Base-by-base conservation (phyloP, 441 rosid species). In the Corymbia calophylla region DNA sequence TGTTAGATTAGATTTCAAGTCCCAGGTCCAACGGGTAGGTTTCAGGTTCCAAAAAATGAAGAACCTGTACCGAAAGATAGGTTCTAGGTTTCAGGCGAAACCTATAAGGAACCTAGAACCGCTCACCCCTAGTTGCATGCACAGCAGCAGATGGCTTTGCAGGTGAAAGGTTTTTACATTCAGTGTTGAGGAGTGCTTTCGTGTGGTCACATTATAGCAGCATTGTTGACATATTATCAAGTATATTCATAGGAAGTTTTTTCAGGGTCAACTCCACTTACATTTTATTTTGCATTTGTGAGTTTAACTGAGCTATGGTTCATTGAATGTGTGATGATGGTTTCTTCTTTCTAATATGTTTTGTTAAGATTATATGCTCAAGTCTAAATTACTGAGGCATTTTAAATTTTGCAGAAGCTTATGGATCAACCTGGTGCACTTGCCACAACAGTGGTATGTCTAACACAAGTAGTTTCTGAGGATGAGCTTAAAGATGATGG, bases 121-220 rank as follows among this genome's bases (percentile, higher is more conserved):
- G 44, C 44, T 39, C 44, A 39, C 44, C 44, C 97, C 98, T 87
- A 96, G 80, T 93, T 97, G 93, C 99, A 98, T 92, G 99, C 99
- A 21, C 99, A 97, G 91, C 99, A 97, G 93, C 99, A 98, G 94
- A 95, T 98, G 92, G 99, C 99, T 64, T 91, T 97, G 87, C 99
- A 98, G 98, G 99, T 98, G 49, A 91, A 88, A 23, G 73, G 3
- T 25, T 55, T 44, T 88, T n/a, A 49, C 62, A 55, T 29, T 86
- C 31, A 51, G 62, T 66, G 14, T 4, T 4, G 51, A 73, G 51
- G 84, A 73, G 84, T 66, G 77, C 77, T 66, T 66, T 66, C 21
- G 31, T 23, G 32, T 66, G 77, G 77, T 19, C 77, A 31, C 3
- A 23, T 66, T 7, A n/a, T 85, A 19, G 29, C 15, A 51, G 44